Percentiles rank a stretch among this genome's conserved stretches.
Evolutionary conservation across 2,329 filamentous ascomycete species (phyloP).

Genomic region (Orbilia blumenaviensis): DNA sequence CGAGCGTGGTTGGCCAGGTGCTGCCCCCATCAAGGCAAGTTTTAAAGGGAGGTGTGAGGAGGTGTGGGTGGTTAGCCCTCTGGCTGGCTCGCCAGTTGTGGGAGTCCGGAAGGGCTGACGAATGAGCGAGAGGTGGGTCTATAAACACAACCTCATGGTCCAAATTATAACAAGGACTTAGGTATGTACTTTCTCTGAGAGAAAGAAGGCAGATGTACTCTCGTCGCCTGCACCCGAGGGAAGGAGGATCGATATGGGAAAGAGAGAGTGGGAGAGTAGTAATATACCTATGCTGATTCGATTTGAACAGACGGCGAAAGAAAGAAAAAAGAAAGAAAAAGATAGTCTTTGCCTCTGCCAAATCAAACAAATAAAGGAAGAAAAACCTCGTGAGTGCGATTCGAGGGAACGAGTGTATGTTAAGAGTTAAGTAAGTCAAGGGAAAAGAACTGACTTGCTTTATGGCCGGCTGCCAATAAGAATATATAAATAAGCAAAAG

Average conservation of each 20-base stretch:
- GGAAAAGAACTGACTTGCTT: conserved; percentile 14
- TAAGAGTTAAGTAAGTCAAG: conserved; percentile 25
- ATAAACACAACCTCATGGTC: conserved; percentile 46
- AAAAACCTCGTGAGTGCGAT: conserved; percentile 49
- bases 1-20: conserved; percentile 47
- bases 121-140: conserved; percentile 53
- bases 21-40: conserved; percentile 30
- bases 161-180: conserved; percentile 27
- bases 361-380: neutral
- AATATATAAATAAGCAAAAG: conserved; percentile 50
- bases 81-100: conserved; percentile 19
- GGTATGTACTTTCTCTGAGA: too few species aligned
- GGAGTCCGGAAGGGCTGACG: conserved; percentile 44
- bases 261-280: neutral
- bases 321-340: neutral
- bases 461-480: conserved; percentile 46
- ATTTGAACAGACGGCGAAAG: neutral
- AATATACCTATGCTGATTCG: neutral
- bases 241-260: neutral
- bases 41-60: conserved; percentile 19
- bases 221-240: conserved; percentile 15
- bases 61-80: conserved; percentile 13
- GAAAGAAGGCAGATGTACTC: neutral
- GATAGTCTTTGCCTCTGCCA: neutral
- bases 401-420: neutral